Percentiles rank a stretch among this genome's conserved stretches.
Conservation (phyloP, 345 rosid genomes). For the Psidium guajava region DNA sequence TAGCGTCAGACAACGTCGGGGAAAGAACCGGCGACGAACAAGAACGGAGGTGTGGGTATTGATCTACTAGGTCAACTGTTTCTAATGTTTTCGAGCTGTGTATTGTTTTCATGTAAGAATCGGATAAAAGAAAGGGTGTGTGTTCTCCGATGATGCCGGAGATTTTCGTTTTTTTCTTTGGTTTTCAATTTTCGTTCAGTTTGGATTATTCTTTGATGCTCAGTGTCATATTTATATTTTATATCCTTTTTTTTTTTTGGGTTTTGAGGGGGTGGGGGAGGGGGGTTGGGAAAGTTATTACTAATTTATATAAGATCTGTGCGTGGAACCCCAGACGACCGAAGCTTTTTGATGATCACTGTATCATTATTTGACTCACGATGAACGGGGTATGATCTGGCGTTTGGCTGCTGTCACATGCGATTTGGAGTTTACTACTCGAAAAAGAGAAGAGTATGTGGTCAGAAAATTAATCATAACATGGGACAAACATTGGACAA, state of each 20-base stretch:
- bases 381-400: not conserved
- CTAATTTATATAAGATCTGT: not conserved
- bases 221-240: not conserved
- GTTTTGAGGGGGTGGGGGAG: not conserved
- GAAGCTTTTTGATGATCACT: not conserved
- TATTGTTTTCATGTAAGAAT: not conserved
- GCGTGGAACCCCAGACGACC: not conserved
- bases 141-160: not conserved
- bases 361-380: not conserved
- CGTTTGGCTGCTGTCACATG: not conserved
- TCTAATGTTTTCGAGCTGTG: not conserved
- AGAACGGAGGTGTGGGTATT: not conserved
- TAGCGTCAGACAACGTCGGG: not conserved
- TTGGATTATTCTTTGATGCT: not conserved
- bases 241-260: not conserved
- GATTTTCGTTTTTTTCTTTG: not conserved
- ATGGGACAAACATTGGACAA: not conserved
- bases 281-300: not conserved
- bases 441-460: not conserved
- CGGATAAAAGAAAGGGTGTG: not conserved
- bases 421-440: not conserved
- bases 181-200: not conserved
- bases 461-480: not conserved
- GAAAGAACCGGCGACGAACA: not conserved
- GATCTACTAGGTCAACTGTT: not conserved